Evolutionary conservation across 2,329 filamentous ascomycete species (phyloP).

Genomic region (Hypoxylon sp.): DNA sequence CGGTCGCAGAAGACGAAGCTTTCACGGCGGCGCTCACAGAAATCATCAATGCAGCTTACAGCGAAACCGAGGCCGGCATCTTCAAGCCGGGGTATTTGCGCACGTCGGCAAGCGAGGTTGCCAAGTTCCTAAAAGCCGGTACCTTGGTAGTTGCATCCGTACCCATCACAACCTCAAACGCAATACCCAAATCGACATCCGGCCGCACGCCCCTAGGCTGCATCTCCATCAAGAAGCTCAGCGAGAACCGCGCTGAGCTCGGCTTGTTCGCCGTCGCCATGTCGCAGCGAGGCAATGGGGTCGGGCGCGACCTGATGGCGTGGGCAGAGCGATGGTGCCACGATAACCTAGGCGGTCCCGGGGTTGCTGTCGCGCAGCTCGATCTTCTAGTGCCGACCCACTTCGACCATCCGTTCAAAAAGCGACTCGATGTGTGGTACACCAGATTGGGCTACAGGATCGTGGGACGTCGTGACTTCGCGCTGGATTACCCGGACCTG

Average conservation of each 20-base stretch:
- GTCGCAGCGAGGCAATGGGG: slow-evolving; percentile 45
- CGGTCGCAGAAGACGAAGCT: slow-evolving; percentile 36
- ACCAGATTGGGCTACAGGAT: slow-evolving; percentile 48
- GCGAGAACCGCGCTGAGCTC: slow-evolving; percentile 44
- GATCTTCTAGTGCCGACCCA: slow-evolving; percentile 50
- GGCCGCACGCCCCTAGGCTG: slow-evolving; percentile 46
- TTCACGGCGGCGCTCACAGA: slow-evolving; percentile 35
- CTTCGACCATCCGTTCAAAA: slow-evolving; percentile 50
- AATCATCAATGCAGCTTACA: slow-evolving; percentile 54
- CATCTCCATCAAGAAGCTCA: slow-evolving; percentile 45
- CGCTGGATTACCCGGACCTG: slow-evolving; percentile 44
- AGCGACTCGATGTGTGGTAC: slow-evolving; percentile 51
- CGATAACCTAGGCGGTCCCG: slow-evolving; percentile 27
- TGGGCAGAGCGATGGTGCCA: slow-evolving; percentile 51
- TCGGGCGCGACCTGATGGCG: slow-evolving; percentile 48
- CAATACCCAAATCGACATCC: neutral
- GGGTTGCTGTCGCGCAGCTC: slow-evolving; percentile 41
- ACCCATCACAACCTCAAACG: neutral
- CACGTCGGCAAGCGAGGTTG: slow-evolving; percentile 45
- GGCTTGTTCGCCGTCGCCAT: slow-evolving; percentile 52
- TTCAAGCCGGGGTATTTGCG: slow-evolving; percentile 48
- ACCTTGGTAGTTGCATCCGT: slow-evolving; percentile 48
- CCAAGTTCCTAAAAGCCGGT: slow-evolving; percentile 42
- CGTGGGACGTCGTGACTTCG: slow-evolving; percentile 42
- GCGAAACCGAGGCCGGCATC: slow-evolving; percentile 72